Base-by-base conservation (phyloP, 2,329 filamentous ascomycete genomes). In the Diaporthe velutina region DNA sequence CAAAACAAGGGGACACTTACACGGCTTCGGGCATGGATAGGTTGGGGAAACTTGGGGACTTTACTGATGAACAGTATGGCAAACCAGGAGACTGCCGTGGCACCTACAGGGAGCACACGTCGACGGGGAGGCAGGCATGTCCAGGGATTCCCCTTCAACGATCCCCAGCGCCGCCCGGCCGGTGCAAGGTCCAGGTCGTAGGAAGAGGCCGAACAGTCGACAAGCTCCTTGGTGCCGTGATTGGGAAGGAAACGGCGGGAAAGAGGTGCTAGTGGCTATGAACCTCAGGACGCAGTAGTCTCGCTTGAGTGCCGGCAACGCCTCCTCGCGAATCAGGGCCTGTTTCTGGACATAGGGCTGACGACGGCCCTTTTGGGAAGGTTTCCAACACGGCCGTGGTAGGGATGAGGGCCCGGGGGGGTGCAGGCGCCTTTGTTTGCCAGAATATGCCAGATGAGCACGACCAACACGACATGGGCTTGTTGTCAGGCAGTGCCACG, bases 301-400 rank as follows among this genome's bases (percentile, higher is more conserved):
- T 28, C 28, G 54, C 54, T 15, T 42, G 33, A 50, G 28, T 50
- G n/a, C 70, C 55, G 55, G 55, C 70, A 71, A 42, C 70, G 70
- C 70, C 70, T 33, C 70, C n/a, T 71, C 70, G 33, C 70, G 70
- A 61, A 71, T 61, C 42, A 71, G 42, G 55, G 35, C 55, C 42
- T 61, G 55, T 33, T 58, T 50, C 52, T 40, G 70, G 64, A 68
- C 64, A 68, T 68, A 68, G 64, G 64, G 64, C 64, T 68, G 64
- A 68, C 64, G 64, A 38, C 33, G 48, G 64, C 64, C 64, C n/a
- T 28, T 25, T 68, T 50, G 22, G 45, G 64, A 52, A 68, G 15
- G 64, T 19, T 52, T 25, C 33, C 8, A 45, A 45, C n/a, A 22
- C 28, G 33, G 42, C 30, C 55, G 45, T 71, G 58, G 50, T 61